Conservation (phyloP, 1,284 basidiomycete genomes). For the Trichosporon coremiiforme region DNA sequence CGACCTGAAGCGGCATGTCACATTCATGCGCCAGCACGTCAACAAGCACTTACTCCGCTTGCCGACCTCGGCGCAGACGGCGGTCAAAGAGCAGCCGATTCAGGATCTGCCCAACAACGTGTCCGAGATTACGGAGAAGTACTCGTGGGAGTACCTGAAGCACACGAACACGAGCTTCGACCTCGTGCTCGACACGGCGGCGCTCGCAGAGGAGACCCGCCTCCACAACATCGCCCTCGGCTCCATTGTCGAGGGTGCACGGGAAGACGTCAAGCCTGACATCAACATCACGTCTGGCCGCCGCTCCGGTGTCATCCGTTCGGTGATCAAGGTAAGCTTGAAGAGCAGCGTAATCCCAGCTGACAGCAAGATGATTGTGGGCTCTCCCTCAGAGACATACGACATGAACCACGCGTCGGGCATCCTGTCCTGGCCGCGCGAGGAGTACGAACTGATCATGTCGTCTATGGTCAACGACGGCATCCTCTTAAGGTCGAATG, state of each 20-base stretch:
- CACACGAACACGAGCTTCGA: constrained; percentile 66
- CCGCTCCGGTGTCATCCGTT: constrained; percentile 63
- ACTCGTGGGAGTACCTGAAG: constrained; percentile 57
- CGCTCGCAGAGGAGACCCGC: constrained; percentile 67
- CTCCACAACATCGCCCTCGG: constrained; percentile 65
- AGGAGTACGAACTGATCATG: constrained; percentile 62
- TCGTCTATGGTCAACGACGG: constrained; percentile 40
- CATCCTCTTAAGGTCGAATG: constrained; percentile 37
- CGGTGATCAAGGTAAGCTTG: constrained; percentile 68
- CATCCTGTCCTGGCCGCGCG: constrained; percentile 64
- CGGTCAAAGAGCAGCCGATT: constrained; percentile 25
- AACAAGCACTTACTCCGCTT: constrained; percentile 75
- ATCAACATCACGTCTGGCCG: constrained; percentile 13
- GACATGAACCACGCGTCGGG: constrained; percentile 62
- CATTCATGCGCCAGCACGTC: constrained; percentile 74
- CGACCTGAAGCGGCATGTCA: constrained; percentile 71
- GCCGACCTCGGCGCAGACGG: constrained; percentile 24
- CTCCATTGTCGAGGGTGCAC: constrained; percentile 58
- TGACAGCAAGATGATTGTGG: constrained; percentile 64
- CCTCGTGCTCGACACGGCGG: constrained; percentile 23
- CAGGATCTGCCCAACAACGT: constrained; percentile 38
- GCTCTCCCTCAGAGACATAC: constrained; percentile 69
- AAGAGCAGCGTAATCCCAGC: too few species aligned
- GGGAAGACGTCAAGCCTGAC: constrained; percentile 29
- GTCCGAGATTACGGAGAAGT: constrained; percentile 64